A percentile compares a stretch with the other conserved stretches of the same genome.
Evolutionary conservation across 2,329 filamentous ascomycete genomes (phyloP).

Genomic region (Fusarium citri): DNA sequence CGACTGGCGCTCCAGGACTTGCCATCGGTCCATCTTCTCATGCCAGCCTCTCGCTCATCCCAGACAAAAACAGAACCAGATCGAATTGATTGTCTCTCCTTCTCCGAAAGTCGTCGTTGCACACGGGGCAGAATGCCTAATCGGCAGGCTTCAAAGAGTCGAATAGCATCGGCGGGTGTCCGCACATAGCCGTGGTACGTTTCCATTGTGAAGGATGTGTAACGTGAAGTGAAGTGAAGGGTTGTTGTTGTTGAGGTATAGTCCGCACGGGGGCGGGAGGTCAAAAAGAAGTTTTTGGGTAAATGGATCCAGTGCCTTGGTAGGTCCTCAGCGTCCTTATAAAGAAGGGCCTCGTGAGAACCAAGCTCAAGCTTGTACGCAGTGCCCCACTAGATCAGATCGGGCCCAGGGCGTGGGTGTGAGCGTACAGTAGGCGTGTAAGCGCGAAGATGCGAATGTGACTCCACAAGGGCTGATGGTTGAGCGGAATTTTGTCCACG

Average conservation of each 20-base stretch:
- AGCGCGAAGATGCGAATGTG: constrained; percentile 38
- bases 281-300: constrained; percentile 22
- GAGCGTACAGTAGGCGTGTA: constrained; percentile 1
- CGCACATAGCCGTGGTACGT: constrained; percentile 96
- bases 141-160: constrained; percentile 97
- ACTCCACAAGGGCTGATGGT: constrained; percentile 44
- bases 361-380: constrained; percentile 43
- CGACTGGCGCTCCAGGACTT: constrained; percentile 99
- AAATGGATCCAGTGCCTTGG: constrained; percentile 28
- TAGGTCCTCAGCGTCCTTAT: constrained; percentile 39
- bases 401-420: constrained; percentile 38
- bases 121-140: constrained; percentile 90
- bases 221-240: constrained; percentile 32
- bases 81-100: constrained; percentile 94
- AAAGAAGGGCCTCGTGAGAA: constrained; percentile 37
- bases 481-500: constrained; percentile 46
- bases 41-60: constrained; percentile 98
- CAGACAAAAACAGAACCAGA: constrained; percentile 99
- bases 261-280: constrained; percentile 34
- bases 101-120: constrained; percentile 92
- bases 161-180: constrained; percentile 96
- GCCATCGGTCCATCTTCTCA: constrained; percentile 98
- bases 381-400: constrained; percentile 47
- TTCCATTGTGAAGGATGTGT: constrained; percentile 74
- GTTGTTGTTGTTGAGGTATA: background rate